Percentiles rank a stretch among this genome's conserved stretches.
Evolutionary conservation across 805 yeast species (phyloP).

Genomic region (Schizosaccharomyces cryophilus): DNA sequence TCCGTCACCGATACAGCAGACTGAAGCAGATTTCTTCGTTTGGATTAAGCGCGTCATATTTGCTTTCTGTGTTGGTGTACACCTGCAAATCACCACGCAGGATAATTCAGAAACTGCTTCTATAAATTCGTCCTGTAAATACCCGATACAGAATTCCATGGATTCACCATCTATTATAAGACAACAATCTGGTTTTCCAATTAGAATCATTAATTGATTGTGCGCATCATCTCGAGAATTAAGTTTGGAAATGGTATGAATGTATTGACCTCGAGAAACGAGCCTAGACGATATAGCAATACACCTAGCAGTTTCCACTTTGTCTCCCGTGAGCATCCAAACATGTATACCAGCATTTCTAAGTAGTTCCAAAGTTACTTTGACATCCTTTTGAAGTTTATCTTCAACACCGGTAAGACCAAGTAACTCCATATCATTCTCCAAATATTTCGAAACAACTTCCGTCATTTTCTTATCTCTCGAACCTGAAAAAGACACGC

Average conservation of each 20-base stretch:
- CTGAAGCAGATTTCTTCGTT: slow-evolving; percentile 60
- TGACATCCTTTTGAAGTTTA: slow-evolving; percentile 72
- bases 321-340: slow-evolving; percentile 98
- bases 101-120: slow-evolving; percentile 56
- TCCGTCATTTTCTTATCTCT: slow-evolving; percentile 54
- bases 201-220: slow-evolving; percentile 48
- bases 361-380: slow-evolving; percentile 69
- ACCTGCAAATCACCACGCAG: slow-evolving; percentile 92
- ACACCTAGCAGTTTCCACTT: slow-evolving; percentile 94
- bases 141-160: slow-evolving; percentile 37
- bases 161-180: slow-evolving; percentile 87
- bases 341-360: slow-evolving; percentile 92
- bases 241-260: slow-evolving; percentile 58
- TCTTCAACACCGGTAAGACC: slow-evolving; percentile 97
- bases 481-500: slow-evolving; percentile 41
- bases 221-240: slow-evolving; percentile 39
- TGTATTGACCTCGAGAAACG: slow-evolving; percentile 79
- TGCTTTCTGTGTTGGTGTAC: slow-evolving; percentile 96
- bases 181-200: slow-evolving; percentile 40
- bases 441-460: slow-evolving; percentile 45
- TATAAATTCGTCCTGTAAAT: slow-evolving; percentile 49
- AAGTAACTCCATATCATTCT: slow-evolving; percentile 56
- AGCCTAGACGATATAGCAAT: slow-evolving; percentile 89
- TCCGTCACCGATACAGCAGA: slow-evolving; percentile 96
- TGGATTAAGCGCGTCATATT: slow-evolving; percentile 71